These are phyloP conservation scores for Cladophialophora bantiana DNA, from an alignment of 2,329 filamentous ascomycete genomes.

Conservation along the genomic window DNA sequence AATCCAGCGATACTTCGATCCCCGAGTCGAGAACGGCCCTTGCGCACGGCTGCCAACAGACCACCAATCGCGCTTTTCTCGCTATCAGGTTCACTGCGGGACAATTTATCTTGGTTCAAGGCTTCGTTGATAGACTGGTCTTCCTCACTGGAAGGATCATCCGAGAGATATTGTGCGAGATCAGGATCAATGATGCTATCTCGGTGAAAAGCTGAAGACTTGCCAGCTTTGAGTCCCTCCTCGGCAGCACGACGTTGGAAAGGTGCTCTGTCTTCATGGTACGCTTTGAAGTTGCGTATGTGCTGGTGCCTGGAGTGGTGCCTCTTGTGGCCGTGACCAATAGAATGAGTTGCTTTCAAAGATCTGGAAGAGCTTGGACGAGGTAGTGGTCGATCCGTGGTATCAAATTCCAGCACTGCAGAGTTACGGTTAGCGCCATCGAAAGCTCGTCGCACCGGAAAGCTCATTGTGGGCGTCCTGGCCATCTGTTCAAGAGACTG, in stretches of 20 bases:
- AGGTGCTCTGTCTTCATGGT: conserved; percentile 80
- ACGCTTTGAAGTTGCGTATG: conserved; percentile 74
- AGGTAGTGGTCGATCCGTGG: conserved; percentile 72
- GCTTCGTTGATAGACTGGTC: conserved; percentile 89
- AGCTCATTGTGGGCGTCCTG: conserved; percentile 67
- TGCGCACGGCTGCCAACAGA: conserved; percentile 74
- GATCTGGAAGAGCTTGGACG: conserved; percentile 95
- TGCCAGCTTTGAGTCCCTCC: conserved; percentile 68
- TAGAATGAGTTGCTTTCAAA: conserved; percentile 78
- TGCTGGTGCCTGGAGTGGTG: conserved; percentile 89
- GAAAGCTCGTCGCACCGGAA: conserved; percentile 68
- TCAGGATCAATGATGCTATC: conserved; percentile 99
- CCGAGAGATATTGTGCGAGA: conserved; percentile 92
- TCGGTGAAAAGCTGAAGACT: conserved; percentile 91
- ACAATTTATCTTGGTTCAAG: conserved; percentile 69
- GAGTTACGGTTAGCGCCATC: conserved; percentile 85
- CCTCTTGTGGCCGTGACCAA: conserved; percentile 74
- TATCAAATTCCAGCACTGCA: conserved; percentile 86
- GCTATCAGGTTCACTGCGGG: conserved; percentile 70
- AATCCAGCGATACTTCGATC: conserved; percentile 78
- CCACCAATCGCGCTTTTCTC: conserved; percentile 77
- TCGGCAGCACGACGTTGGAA: conserved; percentile 79
- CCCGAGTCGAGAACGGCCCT: conserved; percentile 73
- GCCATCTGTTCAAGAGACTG: conserved; percentile 56
- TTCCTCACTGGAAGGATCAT: conserved; percentile 89